These are phyloP conservation scores for Pichia membranifaciens DNA, from an alignment of 805 yeast species.

Conservation along the genomic window DNA sequence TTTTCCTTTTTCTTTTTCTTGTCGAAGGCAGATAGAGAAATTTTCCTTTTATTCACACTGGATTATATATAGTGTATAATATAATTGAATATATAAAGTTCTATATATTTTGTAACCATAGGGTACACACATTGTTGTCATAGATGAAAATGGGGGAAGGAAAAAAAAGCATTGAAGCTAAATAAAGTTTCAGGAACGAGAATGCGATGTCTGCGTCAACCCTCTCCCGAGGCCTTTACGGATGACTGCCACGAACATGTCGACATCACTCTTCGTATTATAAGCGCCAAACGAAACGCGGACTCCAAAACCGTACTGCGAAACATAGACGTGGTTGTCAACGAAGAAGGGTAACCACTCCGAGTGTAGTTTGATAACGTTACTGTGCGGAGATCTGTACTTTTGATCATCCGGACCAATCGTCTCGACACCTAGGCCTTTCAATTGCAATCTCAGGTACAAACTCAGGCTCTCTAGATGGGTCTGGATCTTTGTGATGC, in stretches of 20 bases:
- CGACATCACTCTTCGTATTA: not conserved
- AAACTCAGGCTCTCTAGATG: not conserved
- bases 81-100: too few relatives aligned
- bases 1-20: not conserved
- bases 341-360: not conserved
- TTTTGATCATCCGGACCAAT: conserved; percentile 1
- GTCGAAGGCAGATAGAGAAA: not conserved
- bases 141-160: too few relatives aligned
- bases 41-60: too few relatives aligned
- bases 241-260: not conserved
- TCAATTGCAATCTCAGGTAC: conserved; percentile 1
- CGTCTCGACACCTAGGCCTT: not conserved
- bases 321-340: not conserved
- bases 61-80: too few relatives aligned
- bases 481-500: not conserved
- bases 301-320: too few relatives aligned
- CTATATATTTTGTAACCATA: too few relatives aligned
- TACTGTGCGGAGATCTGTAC: conserved; percentile 4
- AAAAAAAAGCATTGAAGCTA: too few relatives aligned
- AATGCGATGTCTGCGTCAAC: too few relatives aligned
- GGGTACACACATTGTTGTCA: too few relatives aligned
- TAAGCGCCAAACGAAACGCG: not conserved
- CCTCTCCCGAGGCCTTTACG: not conserved
- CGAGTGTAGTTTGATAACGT: not conserved
- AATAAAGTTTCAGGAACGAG: too few relatives aligned